phyloP scores from a whole-genome alignment of 306 rosid genomes.

The Malus sylvestris region DNA sequence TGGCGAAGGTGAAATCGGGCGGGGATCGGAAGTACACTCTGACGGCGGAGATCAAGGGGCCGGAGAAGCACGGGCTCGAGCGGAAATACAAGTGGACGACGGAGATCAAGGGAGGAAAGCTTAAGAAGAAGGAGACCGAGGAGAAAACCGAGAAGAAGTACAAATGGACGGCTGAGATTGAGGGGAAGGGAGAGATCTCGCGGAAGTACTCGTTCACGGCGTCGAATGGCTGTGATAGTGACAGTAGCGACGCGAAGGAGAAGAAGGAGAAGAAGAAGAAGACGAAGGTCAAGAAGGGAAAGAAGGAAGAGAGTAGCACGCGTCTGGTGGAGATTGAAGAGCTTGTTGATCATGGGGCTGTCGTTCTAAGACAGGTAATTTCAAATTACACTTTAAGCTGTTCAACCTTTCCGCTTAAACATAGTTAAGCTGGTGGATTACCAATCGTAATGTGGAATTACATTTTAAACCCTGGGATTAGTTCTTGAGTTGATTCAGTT shows the following conservation, averaged over 20 bases:
- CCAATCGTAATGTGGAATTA: background rate
- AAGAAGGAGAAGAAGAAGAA: constrained; percentile 27
- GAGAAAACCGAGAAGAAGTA: constrained; percentile 35
- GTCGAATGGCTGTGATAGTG: constrained; percentile 31
- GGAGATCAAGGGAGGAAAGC: constrained; percentile 52
- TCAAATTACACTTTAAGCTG: background rate
- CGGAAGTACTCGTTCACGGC: constrained; percentile 57
- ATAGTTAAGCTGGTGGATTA: background rate
- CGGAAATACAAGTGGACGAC: constrained; percentile 70
- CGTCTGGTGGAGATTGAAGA: constrained; percentile 87
- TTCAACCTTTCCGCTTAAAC: background rate
- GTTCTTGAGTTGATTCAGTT: background rate
- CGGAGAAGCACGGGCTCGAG: constrained; percentile 46
- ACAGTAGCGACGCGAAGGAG: constrained; percentile 22
- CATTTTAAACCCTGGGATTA: no score
- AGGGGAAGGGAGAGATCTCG: constrained; percentile 46
- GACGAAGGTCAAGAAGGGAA: constrained; percentile 28
- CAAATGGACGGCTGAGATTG: constrained; percentile 82
- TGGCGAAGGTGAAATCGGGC: constrained; percentile 9
- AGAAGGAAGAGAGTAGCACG: constrained; percentile 35
- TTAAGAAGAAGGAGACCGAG: constrained; percentile 22
- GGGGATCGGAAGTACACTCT: constrained; percentile 73
- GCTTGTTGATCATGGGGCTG: constrained; percentile 45
- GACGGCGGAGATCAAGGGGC: constrained; percentile 72
- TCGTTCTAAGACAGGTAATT: constrained; percentile 70